Evolutionary conservation across 1,284 basidiomycete genomes (phyloP).

Genomic region (Leucoagaricus sp.): DNA sequence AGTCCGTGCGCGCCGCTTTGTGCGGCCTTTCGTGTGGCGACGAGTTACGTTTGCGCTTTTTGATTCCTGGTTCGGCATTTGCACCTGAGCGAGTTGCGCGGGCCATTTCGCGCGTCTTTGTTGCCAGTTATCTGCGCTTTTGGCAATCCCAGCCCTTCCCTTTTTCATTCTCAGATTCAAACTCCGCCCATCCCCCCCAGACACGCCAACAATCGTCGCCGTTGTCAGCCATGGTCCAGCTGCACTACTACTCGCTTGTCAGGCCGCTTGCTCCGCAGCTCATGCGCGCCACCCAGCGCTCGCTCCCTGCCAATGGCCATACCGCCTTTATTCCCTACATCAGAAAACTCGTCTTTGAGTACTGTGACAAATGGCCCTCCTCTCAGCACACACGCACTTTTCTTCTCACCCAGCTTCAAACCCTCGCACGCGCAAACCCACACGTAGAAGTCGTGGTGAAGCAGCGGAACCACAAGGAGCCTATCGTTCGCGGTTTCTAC

Average conservation of each 20-base stretch:
- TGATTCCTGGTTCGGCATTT: conserved; percentile 37
- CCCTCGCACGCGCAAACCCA: conserved; percentile 67
- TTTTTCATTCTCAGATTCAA: conserved; percentile 19
- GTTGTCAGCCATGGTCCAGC: too few relatives aligned
- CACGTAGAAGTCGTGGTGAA: conserved; percentile 82
- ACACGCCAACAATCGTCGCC: conserved; percentile 18
- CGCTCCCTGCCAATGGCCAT: conserved; percentile 71
- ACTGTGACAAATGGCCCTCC: conserved; percentile 78
- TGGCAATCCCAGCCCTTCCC: conserved; percentile 2
- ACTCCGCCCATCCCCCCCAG: conserved; percentile 25
- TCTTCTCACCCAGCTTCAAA: conserved; percentile 61
- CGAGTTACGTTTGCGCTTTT: conserved; percentile 72
- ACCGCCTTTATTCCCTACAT: conserved; percentile 68
- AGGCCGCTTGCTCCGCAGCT: conserved; percentile 26
- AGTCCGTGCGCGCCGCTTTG: conserved; percentile 46
- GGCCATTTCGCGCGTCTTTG: conserved; percentile 49
- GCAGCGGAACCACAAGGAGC: conserved; percentile 71
- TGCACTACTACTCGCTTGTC: background rate
- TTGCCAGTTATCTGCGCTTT: conserved; percentile 4
- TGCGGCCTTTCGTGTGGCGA: conserved; percentile 36
- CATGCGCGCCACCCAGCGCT: conserved; percentile 60
- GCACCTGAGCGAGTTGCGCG: conserved; percentile 68
- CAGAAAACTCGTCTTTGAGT: conserved; percentile 84
- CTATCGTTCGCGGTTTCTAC: conserved; percentile 78
- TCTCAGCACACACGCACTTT: conserved; percentile 71